Base-by-base conservation (phyloP, 139 green algal species). In the Edaphochlamys debaryana region DNA sequence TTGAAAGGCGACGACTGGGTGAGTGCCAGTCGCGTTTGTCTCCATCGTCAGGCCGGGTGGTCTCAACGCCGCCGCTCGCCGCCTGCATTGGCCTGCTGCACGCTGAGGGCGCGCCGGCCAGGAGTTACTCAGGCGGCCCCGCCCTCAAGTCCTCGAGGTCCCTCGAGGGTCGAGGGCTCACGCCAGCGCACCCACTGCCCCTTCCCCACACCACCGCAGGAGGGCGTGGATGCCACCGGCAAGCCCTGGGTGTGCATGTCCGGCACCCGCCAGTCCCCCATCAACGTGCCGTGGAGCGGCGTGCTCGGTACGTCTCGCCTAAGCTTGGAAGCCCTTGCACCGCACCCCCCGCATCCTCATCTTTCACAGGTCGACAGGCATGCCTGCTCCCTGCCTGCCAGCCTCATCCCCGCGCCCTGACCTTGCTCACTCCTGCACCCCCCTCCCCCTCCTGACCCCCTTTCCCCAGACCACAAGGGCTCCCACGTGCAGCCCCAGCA, bases 231-330 rank as follows among this genome's bases (percentile, higher is more conserved):
- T 32, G 75, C 41, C 2, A 42, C 29, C 1, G 75, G 75, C 38
- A 81, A 81, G 20, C 75, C 75, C 9, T 81, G 75, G 75, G 34
- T 48, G 20, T 81, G 75, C 75, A 42, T 50, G 75, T 72, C n/a
- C 5, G 75, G 75, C 7, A 32, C 34, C 1, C 45, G 36, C 9
- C 75, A 80, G 40, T 69, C 54, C 38, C 73, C 73, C 9, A 80
- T 80, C 37, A 80, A 80, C 58, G 36, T 80, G 11, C 73, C 73
- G 1, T 6, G 6, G 2, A n/a, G 6, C 36, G 7, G 52, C 32
- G 64, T 69, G 1, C 64, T 69, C 17, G 64, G 30, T 48, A 19
- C 42, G 64, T 40, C 23, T 38, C 17, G n/a, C 50, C 25, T 22
- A 19, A 58, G 25, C 20, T 29, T 58, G 23, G 50, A 19, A 3